Evolutionary conservation across 2,329 filamentous ascomycete species (phyloP), one percentile per base, ranked within the genome.

Genomic region (Malbranchea cinnamomea): DNA sequence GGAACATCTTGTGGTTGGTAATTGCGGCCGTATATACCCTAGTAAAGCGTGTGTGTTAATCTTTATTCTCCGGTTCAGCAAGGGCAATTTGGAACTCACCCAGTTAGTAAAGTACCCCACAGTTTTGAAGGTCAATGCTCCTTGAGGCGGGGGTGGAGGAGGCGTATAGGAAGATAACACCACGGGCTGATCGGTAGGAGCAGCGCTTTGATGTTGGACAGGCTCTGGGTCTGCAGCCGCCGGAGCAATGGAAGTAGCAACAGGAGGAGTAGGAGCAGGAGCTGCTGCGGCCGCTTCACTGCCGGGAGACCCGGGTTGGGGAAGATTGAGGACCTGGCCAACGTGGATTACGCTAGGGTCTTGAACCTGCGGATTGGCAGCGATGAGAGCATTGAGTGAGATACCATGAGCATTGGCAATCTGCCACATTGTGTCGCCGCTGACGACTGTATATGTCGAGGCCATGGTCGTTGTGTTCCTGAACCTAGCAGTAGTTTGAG

Each of bases 21-120:
- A 45, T 87, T 78, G 32, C 85, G 74, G 21, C 64, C 82, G 53
- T 94, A 94, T 42, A 92, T 89, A 40, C 80, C 81, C 82, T 65
- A 23, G 8, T 15, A 27, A 15, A 26, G 3, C 23, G 8, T 11
- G 9, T 27, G 12, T 17, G 28, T 12, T 5, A 9, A n/a, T 7
- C 4, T 26, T 12, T 5, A 9, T 9, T 7, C 4, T 26, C n/a
- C 14, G 11, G 14, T 4, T 22, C 5, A 26, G n/a, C 15, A 12
- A 5, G 15, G 1, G 8, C 12, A 26, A 20, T 5, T 10, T 10
- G 7, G 6, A 26, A 17, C 24, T 32, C 25, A 58, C 59, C 59
- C 57, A 62, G 38, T 62, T 60, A 17, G 59, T 58, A 39, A 54
- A 63, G 41, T 62, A 63, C 16, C 51, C 54, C 19, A 62, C 53